Evolutionary conservation across 176 grass and related monocot species (phyloP), one percentile per base, ranked within the genome.

Genomic region (Eragrostis curvula): DNA sequence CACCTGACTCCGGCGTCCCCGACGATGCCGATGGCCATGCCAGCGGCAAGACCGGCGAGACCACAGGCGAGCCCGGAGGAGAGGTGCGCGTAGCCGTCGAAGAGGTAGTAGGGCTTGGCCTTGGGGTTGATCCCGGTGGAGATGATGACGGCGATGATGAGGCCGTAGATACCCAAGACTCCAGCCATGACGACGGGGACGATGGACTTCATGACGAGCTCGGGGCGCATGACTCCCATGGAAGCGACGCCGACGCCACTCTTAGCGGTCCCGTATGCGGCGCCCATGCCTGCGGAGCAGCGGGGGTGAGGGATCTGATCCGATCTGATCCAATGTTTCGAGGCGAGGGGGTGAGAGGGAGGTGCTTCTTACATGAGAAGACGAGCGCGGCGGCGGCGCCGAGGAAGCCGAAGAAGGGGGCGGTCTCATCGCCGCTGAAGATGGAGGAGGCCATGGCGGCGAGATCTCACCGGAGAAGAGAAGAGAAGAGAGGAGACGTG

Each of bases 401-500:
- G 52, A 99, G 96, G 89, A 99, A 99, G 79, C 93, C 96, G 83
- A 99, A 99, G 93, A 99, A 99, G 59, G 96, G 96, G 10, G 93
- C 96, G 14, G 93, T 96, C 89, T 96, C 96, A 63, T 99, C 96
- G 60, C 93, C 96, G 89, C 93, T 96, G 85, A 99, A 91, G 32
- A n/a, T n/a, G n/a, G 50, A 23, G 65, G 1, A 11, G 47, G 7
- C 32, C 32, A 36, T 36, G 32, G 32, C 32, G 32, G 4, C 32
- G 32, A 36, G 32, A 36, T 36, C 32, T 36, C 32, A 4, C 32
- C 32, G 32, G 43, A 17, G 7, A 0, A 8, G 16, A 20, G 14
- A n/a, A n/a, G 32, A 36, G 32, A 4, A 36, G 32, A 36, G 32
- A 36, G 32, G 32, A 36, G 32, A 36, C 32, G 32, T 36, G 32